Percentiles rank a stretch among this genome's conserved stretches.
These are phyloP conservation scores for Dactylellina haptotyla DNA, from an alignment of 2,329 filamentous ascomycete species.

Conservation along the genomic window DNA sequence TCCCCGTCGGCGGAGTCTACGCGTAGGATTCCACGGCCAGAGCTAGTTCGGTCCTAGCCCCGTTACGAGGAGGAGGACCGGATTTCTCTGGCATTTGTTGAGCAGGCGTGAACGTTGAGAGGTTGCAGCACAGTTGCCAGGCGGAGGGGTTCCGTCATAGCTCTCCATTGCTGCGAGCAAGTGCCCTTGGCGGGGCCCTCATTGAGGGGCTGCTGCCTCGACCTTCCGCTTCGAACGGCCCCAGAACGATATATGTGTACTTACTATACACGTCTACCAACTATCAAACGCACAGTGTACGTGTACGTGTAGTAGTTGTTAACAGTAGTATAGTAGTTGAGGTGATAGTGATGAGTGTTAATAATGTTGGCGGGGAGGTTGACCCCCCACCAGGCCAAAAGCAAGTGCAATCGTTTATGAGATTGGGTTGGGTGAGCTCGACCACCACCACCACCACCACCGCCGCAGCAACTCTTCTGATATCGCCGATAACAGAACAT, in stretches of 20 bases:
- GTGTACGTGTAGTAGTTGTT: no score
- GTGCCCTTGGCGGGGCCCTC: conserved; percentile 30
- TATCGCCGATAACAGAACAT: conserved; percentile 37
- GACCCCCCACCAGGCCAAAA: conserved; percentile 9
- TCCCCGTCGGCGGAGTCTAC: conserved; percentile 1
- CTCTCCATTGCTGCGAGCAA: conserved; percentile 1
- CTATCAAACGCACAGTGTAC: no score
- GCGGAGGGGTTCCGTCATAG: conserved; percentile 40
- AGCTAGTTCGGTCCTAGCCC: no score
- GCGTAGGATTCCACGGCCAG: conserved; percentile 21
- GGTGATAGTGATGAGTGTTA: background rate
- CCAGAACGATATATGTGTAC: background rate
- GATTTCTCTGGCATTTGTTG: conserved; percentile 11
- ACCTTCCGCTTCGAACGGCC: conserved; percentile 28
- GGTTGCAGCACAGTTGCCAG: no score
- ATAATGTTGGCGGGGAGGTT: background rate
- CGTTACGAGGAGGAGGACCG: background rate
- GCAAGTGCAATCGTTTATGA: background rate
- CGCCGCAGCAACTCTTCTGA: conserved; percentile 2
- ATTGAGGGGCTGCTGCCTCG: conserved; percentile 27
- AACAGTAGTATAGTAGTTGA: background rate
- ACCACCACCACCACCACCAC: conserved; percentile 18
- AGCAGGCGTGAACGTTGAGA: conserved; percentile 31
- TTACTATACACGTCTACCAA: background rate
- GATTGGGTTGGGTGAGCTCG: conserved; percentile 33